Evolutionary conservation across 148 eudicot genomes (phyloP), one percentile per base, ranked within the genome.

Genomic region (Pouteria glomerata): DNA sequence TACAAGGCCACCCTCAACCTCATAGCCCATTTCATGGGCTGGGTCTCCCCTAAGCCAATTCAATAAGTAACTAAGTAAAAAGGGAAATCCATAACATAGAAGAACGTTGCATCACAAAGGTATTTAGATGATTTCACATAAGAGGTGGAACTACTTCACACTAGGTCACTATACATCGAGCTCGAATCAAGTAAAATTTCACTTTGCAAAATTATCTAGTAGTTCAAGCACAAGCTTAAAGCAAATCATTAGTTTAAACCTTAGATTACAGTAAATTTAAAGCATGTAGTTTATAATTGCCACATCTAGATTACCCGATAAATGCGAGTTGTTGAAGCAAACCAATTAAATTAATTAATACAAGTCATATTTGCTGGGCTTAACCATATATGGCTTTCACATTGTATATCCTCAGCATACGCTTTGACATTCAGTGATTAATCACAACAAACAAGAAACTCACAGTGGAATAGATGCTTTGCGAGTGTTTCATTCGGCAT

Each of bases 21-120:
- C 93, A 88, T 88, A 68, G 90, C 84, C 93, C 93, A 88, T 75
- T 88, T 84, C 88, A 88, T 86, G 4, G 90, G 90, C 64, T 86
- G 89, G 18, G 65, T 73, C 67, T 88, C 93, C 93, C 93, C 93
- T 88, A 34, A 33, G 33, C 34, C 50, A 68, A 56, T 52, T 26
- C 63, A 74, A 62, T 10, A 11, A 29, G 18, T 4, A 44, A 50
- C 18, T 44, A 31, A 58, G 57, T 2, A 45, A 24, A 37, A 41
- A 18, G 14, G 4, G 8, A 3, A 35, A 51, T 37, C 26, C 51
- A 0, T 16, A 12, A 50, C 2, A 1, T 23, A 33, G 29, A 23
- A 31, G 3, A 1, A 51, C 26, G 7, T 56, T 26, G 53, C 16
- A 21, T 21, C 19, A 21, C 48, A 14, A 21, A 72, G 11, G 3